Base-by-base conservation (phyloP, 257 asterid genomes). In the Gentiana dahurica region DNA sequence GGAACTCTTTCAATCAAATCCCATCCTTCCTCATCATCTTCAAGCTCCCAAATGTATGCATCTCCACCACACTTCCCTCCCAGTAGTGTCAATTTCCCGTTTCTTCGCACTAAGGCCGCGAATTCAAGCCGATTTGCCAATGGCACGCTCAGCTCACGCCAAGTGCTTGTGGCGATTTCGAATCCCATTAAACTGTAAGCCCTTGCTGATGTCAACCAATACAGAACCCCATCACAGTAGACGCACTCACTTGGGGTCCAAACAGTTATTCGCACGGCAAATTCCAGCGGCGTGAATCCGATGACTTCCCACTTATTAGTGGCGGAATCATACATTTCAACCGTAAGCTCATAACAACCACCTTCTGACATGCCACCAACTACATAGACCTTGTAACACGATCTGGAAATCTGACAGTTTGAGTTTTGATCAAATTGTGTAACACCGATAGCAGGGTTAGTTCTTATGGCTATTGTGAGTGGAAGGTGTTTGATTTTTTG, bases 211-310 rank as follows among this genome's bases (percentile, higher is more conserved):
- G 93, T 89, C 75, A 86, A 77, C 97, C 95, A 89, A 15, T 89
- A 86, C 0, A 86, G 68, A 9, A 67, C 12, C 32, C 95, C 94
- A 3, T 71, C 52, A 4, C 74, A 73, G 60, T 49, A 63, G 13
- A 81, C 93, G n/a, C 95, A 69, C 49, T 84, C 93, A 32, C 68
- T 78, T 1, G 94, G 86, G 2, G 95, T 89, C 97, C 97, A 89
- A 5, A 89, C 97, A 0, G 94, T 89, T 35, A 86, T 71, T 72
- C 97, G 79, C 62, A 86, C 90, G 4, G 95, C 88, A 46, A 79
- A 72, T 12, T 83, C 93, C 36, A 77, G 65, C n/a, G 93, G 95
- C 79, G 81, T 80, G 12, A 77, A 36, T 12, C 78, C 82, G 1
- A 63, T 47, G 0, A 53, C 6, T 51, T n/a, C 35, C 93, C 94